These are phyloP conservation scores for Lichtheimia ornata DNA, from an alignment of 371 early-diverging fungal genomes.

Conservation along the genomic window DNA sequence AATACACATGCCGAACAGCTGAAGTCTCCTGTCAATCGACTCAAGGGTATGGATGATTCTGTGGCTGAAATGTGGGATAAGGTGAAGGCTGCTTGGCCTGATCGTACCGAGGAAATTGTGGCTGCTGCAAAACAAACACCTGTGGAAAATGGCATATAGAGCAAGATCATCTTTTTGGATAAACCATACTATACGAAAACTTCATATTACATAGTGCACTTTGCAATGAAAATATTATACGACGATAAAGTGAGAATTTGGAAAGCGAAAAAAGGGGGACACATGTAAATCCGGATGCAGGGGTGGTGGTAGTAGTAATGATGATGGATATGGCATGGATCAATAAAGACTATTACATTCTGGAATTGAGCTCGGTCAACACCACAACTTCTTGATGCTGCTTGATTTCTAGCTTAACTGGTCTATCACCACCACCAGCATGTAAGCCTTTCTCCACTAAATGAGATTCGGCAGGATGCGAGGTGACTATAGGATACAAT, in stretches of 20 bases:
- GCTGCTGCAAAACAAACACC: neutral
- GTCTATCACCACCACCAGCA: constrained; percentile 35
- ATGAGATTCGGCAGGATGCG: constrained; percentile 40
- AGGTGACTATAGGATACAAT: constrained; percentile 23
- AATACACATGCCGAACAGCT: constrained; percentile 30
- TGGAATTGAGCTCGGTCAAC: constrained; percentile 34
- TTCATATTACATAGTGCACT: no score
- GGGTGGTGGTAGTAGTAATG: no score
- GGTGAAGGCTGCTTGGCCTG: neutral
- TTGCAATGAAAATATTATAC: no score
- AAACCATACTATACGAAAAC: no score
- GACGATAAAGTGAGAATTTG: no score
- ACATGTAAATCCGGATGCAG: no score
- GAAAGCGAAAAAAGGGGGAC: no score
- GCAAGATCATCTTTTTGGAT: no score
- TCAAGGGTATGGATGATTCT: neutral
- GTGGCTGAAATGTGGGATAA: neutral
- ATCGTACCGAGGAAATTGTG: constrained; percentile 1
- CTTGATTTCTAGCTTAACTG: constrained; percentile 44
- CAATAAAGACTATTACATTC: neutral
- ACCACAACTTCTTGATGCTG: constrained; percentile 53
- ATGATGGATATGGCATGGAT: neutral
- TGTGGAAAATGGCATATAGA: no score
- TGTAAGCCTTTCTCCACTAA: constrained; percentile 32
- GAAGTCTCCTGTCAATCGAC: neutral